phyloP scores from a whole-genome alignment of 306 rosid genomes.

The Cotoneaster glaucophyllus region DNA sequence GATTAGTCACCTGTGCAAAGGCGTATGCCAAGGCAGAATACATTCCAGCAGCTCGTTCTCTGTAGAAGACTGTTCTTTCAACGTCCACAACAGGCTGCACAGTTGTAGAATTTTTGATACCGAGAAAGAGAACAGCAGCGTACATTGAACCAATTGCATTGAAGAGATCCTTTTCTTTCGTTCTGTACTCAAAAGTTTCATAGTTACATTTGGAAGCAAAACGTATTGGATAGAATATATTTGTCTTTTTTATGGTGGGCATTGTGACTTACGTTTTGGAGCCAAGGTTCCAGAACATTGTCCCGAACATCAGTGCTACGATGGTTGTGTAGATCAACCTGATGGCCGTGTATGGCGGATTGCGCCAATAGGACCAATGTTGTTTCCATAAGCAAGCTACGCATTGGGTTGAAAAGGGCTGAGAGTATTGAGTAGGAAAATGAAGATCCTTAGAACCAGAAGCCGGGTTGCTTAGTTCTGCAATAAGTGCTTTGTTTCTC shows the following conservation, averaged over 20 bases:
- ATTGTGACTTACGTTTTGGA: conserved; percentile 37
- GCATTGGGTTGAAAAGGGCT: conserved; percentile 39
- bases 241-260: background rate
- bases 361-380: conserved; percentile 63
- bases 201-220: background rate
- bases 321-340: conserved; percentile 32
- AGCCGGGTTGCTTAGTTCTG: conserved; percentile 40
- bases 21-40: conserved; percentile 45
- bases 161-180: conserved; percentile 33
- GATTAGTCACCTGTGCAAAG: conserved; percentile 31
- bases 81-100: conserved; percentile 34
- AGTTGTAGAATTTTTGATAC: conserved; percentile 30
- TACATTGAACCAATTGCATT: conserved; percentile 50
- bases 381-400: conserved; percentile 60
- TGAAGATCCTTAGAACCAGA: conserved; percentile 43
- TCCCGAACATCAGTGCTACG: conserved; percentile 38
- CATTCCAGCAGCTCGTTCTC: conserved; percentile 52
- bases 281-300: conserved; percentile 62
- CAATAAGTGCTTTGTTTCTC: conserved; percentile 40
- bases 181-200: background rate
- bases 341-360: conserved; percentile 41
- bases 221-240: background rate
- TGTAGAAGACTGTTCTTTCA: conserved; percentile 43
- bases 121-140: conserved; percentile 38
- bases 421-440: conserved; percentile 38